Conservation (phyloP, 2,329 filamentous ascomycete genomes). For the Phialocephala subalpina region DNA sequence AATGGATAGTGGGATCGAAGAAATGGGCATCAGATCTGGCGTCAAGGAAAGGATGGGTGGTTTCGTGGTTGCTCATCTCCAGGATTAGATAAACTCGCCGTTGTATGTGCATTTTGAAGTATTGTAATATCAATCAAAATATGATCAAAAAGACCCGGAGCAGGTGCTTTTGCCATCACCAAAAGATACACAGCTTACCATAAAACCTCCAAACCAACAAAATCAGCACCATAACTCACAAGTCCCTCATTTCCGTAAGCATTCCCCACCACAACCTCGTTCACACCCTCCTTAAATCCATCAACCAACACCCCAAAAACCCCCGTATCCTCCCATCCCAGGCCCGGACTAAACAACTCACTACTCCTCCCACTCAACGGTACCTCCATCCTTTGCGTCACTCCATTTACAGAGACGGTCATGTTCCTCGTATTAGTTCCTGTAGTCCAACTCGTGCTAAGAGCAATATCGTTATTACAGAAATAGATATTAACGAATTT, state of each 20-base stretch:
- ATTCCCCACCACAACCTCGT: constrained; percentile 45
- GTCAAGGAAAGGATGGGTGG: neutral
- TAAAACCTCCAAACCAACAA: constrained; percentile 43
- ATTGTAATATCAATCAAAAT: neutral
- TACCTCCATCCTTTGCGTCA: constrained; percentile 34
- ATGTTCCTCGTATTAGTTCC: constrained; percentile 41
- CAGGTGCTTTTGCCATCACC: constrained; percentile 1
- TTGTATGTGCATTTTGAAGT: neutral
- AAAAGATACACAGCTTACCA: neutral
- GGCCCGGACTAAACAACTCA: constrained; percentile 34
- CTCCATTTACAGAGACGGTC: constrained; percentile 37
- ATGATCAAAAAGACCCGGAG: neutral
- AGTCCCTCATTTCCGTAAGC: constrained; percentile 39
- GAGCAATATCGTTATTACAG: constrained; percentile 39
- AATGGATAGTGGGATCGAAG: neutral
- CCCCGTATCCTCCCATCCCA: constrained; percentile 39
- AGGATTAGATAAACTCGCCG: neutral
- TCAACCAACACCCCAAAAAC: constrained; percentile 34
- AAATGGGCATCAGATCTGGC: neutral
- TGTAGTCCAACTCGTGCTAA: constrained; percentile 30
- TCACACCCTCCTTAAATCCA: constrained; percentile 33
- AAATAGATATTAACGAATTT: constrained; percentile 36
- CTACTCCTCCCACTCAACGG: constrained; percentile 38
- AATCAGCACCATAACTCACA: constrained; percentile 45
- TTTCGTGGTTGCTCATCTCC: neutral